These are phyloP conservation scores for Daldinia eschscholtzii DNA, from an alignment of 2,329 filamentous ascomycete genomes.

Conservation along the genomic window DNA sequence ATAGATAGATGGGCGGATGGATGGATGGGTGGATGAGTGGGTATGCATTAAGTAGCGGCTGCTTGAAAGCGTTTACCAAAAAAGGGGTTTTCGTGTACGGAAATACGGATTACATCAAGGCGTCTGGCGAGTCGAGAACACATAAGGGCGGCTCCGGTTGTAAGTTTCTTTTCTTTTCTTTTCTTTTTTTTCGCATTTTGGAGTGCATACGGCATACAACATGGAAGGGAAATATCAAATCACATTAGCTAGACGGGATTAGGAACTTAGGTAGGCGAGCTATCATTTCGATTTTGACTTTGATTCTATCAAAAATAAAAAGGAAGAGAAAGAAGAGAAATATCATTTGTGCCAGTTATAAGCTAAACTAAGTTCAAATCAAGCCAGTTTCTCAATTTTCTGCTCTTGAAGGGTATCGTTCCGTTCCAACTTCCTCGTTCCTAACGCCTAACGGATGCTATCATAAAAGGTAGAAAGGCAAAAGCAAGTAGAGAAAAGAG, in stretches of 20 bases:
- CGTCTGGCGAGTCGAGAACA: conserved; percentile 28
- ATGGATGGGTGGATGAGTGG: conserved; percentile 8
- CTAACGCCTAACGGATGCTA: conserved; percentile 37
- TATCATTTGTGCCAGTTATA: conserved; percentile 2
- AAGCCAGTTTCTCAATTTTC: conserved; percentile 29
- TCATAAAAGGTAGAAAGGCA: conserved; percentile 4
- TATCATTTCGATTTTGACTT: background rate
- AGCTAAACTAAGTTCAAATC: background rate
- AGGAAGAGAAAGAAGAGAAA: background rate
- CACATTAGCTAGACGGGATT: conserved; percentile 18
- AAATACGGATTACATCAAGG: conserved; percentile 26
- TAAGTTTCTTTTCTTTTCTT: conserved; percentile 11
- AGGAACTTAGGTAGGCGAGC: background rate
- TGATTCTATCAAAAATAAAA: too few species aligned
- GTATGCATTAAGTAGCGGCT: background rate
- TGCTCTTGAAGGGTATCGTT: conserved; percentile 38
- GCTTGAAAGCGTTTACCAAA: background rate
- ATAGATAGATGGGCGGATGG: conserved; percentile 8
- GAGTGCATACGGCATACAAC: conserved; percentile 25
- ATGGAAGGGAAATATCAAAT: conserved; percentile 10
- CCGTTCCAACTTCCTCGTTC: conserved; percentile 13
- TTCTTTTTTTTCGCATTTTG: conserved; percentile 29
- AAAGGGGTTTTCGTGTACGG: conserved; percentile 1
- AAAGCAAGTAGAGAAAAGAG: background rate
- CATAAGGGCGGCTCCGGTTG: conserved; percentile 17